Base-by-base conservation (phyloP, 345 rosid genomes). In the Heritiera littoralis region DNA sequence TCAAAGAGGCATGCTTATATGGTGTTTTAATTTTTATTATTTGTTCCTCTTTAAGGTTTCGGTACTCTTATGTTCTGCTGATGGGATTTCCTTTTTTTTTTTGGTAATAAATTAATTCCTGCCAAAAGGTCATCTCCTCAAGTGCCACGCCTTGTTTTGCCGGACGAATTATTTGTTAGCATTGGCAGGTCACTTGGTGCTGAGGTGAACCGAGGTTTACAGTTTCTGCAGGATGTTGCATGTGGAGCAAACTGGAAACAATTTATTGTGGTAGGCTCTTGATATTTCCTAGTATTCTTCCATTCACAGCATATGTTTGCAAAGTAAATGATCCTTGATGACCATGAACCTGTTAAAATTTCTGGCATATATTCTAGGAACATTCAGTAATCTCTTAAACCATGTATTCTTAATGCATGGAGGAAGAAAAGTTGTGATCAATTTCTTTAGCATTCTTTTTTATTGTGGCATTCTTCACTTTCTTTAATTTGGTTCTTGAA, bases 121-220 rank as follows among this genome's bases (percentile, higher is more conserved):
- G 49, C 67, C 9, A 72, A 49, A 90, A 97, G 98, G 81, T 88
- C 97, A 17, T 72, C 90, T 15, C 77, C 96, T 20, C 77, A 83
- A 78, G 90, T 85, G 32, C 98, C 99, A 23, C 99, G 96, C 55
- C 79, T 97, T 66, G 89, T 89, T 81, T 80, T 94, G 83, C 97
- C 98, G 15, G 79, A 89, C 2, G 95, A 92, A 35, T 23, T 97
- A 80, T 97, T 97, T 86, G 90, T 88, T 30, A 91, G 89, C 63
- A 80, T 89, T 3, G 98, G 97, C 48, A 77, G 84, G 67, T 61
- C 93, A 23, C 64, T 88, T 80, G 97, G 98, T 48, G 81, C 64
- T 54, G 91, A 90, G 87, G 87, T 94, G 48, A 97, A 94, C 80
- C 83, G 80, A 28, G 92, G 85, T 74, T 85, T 97, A 84, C 72